Evolutionary conservation across 805 yeast genomes (phyloP).

Genomic region (Limtongia smithiae): DNA sequence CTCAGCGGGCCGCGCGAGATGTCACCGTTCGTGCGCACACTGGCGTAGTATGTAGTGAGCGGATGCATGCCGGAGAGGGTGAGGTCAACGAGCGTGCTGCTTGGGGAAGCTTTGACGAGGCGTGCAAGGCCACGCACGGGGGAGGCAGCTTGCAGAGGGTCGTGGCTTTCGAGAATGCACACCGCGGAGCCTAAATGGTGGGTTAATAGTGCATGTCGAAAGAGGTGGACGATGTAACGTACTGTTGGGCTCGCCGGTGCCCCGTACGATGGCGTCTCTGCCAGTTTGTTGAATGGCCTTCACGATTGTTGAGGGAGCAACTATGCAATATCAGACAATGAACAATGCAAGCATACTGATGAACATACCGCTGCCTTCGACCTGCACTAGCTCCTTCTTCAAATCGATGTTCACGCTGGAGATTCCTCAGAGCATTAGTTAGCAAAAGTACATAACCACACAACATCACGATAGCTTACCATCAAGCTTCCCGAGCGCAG

Average conservation of each 20-base stretch:
- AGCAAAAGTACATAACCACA: background rate
- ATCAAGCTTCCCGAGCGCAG: slow-evolving; percentile 49
- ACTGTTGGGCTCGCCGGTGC: slow-evolving; percentile 74
- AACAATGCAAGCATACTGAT: background rate
- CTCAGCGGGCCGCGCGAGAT: slow-evolving; percentile 67
- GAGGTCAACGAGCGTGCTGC: slow-evolving; percentile 64
- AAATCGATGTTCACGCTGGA: slow-evolving; percentile 55
- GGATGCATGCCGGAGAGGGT: slow-evolving; percentile 66
- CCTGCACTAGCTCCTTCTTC: slow-evolving; percentile 56
- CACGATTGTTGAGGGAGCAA: slow-evolving; percentile 74
- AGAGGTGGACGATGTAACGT: background rate
- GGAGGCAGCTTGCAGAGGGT: slow-evolving; percentile 42
- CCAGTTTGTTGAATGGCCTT: slow-evolving; percentile 68
- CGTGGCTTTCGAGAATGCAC: slow-evolving; percentile 75
- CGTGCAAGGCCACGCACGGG: slow-evolving; percentile 87
- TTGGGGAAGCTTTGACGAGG: slow-evolving; percentile 61
- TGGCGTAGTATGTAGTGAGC: slow-evolving; percentile 64
- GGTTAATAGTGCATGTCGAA: background rate
- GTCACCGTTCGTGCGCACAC: slow-evolving; percentile 69
- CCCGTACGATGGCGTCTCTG: slow-evolving; percentile 86
- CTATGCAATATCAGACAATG: slow-evolving; percentile 17
- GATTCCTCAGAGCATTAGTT: slow-evolving; percentile 47
- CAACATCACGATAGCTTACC: slow-evolving; percentile 12
- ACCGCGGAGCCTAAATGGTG: slow-evolving; percentile 67
- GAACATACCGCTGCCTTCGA: slow-evolving; percentile 49